These are phyloP conservation scores for Vanilla planifolia DNA, from an alignment of 106 monocot species.

Conservation along the genomic window DNA sequence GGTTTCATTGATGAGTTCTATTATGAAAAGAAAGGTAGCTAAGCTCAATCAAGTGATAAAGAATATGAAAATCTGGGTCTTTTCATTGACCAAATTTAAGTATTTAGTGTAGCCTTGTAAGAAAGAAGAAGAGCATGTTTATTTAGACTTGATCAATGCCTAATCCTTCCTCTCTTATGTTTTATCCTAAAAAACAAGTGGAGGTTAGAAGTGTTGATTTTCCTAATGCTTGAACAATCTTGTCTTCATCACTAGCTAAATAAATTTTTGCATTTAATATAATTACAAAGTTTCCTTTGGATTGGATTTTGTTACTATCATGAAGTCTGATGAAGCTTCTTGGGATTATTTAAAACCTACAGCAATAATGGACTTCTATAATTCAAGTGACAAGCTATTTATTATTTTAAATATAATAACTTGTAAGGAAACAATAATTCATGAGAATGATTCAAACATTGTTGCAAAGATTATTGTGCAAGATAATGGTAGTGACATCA, in stretches of 20 bases:
- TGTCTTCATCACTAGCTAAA: conserved; percentile 84
- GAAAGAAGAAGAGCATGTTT: conserved; percentile 84
- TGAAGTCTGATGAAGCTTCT: conserved; percentile 82
- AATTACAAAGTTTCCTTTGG: conserved; percentile 79
- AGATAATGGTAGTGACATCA: conserved; percentile 98
- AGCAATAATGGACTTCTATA: conserved; percentile 93
- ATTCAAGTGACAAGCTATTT: conserved; percentile 78
- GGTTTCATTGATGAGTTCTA: too few species aligned
- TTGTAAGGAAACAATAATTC: conserved; percentile 81
- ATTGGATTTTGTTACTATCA: conserved; percentile 86
- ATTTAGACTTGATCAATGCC: conserved; percentile 88
- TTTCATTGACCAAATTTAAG: conserved; percentile 1
- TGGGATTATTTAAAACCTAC: conserved; percentile 98
- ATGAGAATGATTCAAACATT: conserved; percentile 96
- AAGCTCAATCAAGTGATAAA: too few species aligned
- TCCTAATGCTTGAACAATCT: conserved; percentile 78
- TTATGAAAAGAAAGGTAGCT: too few species aligned
- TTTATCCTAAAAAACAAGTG: conserved; percentile 87
- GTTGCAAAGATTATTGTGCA: conserved; percentile 99
- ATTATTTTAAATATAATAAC: conserved; percentile 57
- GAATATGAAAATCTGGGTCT: background rate
- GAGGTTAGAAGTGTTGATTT: conserved; percentile 89
- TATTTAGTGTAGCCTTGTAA: conserved; percentile 11
- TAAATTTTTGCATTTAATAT: conserved; percentile 78
- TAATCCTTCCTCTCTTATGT: conserved; percentile 94